Evolutionary conservation across 1,139 yeast genomes (phyloP).

Genomic region (Casaregolazyma suthepensis): DNA sequence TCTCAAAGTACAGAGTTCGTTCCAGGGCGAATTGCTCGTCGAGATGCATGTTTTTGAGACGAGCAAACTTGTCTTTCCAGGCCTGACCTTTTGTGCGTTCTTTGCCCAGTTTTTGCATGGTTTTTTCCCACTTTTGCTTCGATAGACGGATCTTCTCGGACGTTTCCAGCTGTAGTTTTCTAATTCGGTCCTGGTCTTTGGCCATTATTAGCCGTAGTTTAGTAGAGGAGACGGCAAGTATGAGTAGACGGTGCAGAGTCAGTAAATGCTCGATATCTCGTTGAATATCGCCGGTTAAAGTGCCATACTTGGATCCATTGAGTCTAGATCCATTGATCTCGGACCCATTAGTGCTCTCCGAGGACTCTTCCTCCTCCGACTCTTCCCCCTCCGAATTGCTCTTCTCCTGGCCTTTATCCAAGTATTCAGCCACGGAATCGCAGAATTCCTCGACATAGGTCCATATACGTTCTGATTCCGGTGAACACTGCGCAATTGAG

Average conservation of each 20-base stretch:
- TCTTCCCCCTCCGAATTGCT: conserved; percentile 6
- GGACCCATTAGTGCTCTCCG: no score
- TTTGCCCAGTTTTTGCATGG: conserved; percentile 24
- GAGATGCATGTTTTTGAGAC: neutral
- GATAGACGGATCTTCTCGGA: conserved; percentile 25
- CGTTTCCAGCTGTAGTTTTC: conserved; percentile 22
- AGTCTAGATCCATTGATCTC: no score
- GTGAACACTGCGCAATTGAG: conserved; percentile 29
- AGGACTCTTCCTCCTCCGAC: neutral
- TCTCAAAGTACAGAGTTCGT: conserved; percentile 5
- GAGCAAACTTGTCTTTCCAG: conserved; percentile 23
- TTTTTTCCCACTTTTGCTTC: conserved; percentile 23
- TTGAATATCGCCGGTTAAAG: neutral
- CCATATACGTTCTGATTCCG: conserved; percentile 31
- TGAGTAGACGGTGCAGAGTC: conserved; percentile 21
- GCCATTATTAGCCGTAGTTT: conserved; percentile 30
- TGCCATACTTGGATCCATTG: conserved; percentile 7
- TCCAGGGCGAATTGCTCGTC: conserved; percentile 1
- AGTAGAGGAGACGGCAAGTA: conserved; percentile 29
- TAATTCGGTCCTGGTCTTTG: conserved; percentile 28
- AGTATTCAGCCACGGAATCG: neutral
- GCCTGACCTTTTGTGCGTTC: conserved; percentile 12
- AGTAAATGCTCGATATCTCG: conserved; percentile 9
- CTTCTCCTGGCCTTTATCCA: conserved; percentile 4
- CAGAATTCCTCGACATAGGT: conserved; percentile 22